phyloP scores from a whole-genome alignment of 331 rosid species.

The Prunus yedoensis region DNA sequence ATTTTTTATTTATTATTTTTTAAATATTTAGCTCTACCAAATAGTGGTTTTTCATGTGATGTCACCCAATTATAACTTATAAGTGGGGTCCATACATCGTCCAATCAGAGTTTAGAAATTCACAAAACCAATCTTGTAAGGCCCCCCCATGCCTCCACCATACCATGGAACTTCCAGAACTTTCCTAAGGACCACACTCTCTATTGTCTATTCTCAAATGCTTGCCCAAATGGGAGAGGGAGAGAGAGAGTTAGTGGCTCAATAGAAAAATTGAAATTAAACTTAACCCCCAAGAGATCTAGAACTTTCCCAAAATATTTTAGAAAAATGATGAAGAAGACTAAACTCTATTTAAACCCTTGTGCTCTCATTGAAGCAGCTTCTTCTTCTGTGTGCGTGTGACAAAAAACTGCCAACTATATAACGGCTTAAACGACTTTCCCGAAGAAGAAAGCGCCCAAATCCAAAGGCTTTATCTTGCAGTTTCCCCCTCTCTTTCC shows the following conservation, averaged over 20 bases:
- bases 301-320: constrained; percentile 43
- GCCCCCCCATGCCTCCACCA: constrained; percentile 24
- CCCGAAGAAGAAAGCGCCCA: constrained; percentile 25
- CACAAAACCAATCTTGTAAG: background rate
- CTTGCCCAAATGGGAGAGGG: constrained; percentile 21
- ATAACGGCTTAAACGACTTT: constrained; percentile 40
- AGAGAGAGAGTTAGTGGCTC: constrained; percentile 3
- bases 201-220: background rate
- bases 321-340: background rate
- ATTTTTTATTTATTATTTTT: background rate
- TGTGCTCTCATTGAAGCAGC: background rate
- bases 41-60: background rate
- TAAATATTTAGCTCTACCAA: background rate
- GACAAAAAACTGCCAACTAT: constrained; percentile 3
- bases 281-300: constrained; percentile 32
- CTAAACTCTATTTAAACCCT: background rate
- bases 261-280: background rate
- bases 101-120: constrained; percentile 12
- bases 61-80: constrained; percentile 18
- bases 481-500: background rate
- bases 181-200: constrained; percentile 32
- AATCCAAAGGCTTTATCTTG: background rate
- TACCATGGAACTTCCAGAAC: constrained; percentile 48
- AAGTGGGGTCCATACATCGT: background rate
- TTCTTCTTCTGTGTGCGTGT: background rate